Percentiles rank a stretch among this genome's conserved stretches.
Conservation (phyloP, 2,329 filamentous ascomycete species). For the Aspergillus sp. region DNA sequence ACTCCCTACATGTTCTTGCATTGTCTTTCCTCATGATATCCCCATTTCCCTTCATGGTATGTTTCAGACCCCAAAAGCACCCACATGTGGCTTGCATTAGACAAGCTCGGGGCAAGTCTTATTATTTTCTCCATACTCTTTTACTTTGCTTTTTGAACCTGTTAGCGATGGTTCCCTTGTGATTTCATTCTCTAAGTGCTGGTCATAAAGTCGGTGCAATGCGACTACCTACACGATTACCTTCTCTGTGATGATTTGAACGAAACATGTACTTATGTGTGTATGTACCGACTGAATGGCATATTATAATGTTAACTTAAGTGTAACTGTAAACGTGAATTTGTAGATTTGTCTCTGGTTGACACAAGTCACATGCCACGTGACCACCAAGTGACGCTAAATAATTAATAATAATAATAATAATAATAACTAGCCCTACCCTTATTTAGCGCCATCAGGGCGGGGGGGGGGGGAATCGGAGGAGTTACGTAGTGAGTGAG, state of each 20-base stretch:
- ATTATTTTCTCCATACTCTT: background rate
- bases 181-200: constrained; percentile 5
- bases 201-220: constrained; percentile 2
- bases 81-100: background rate
- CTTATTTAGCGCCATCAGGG: too few relatives aligned
- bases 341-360: background rate
- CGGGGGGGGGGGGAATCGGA: too few relatives aligned
- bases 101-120: background rate
- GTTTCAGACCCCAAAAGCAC: constrained; percentile 13
- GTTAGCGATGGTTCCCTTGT: constrained; percentile 11
- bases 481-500: too few relatives aligned
- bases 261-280: constrained; percentile 25
- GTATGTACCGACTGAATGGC: constrained; percentile 10
- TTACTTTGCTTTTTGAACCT: background rate
- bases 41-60: constrained; percentile 15
- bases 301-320: background rate
- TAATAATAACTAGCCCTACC: too few relatives aligned
- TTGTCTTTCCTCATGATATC: constrained; percentile 12
- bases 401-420: too few relatives aligned
- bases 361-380: too few relatives aligned
- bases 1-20: constrained; percentile 8
- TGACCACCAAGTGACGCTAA: too few relatives aligned
- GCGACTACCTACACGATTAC: constrained; percentile 1
- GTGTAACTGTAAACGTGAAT: background rate
- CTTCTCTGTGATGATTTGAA: constrained; percentile 21